Percentiles rank a stretch among this genome's conserved stretches.
phyloP scores from a whole-genome alignment of 257 asterid genomes.

The Schizonepeta tenuifolia region DNA sequence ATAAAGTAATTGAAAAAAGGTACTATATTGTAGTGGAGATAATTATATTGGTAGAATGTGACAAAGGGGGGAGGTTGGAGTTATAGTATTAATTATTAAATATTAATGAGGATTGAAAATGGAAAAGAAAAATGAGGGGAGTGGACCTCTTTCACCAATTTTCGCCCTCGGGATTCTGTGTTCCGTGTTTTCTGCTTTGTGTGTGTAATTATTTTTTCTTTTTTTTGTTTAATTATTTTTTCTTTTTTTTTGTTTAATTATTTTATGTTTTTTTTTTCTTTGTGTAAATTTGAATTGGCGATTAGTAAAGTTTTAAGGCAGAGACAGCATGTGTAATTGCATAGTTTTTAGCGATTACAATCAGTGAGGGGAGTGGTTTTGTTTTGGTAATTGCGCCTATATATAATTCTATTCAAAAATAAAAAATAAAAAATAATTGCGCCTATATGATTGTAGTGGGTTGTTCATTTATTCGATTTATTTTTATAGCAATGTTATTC shows the following conservation, averaged over 20 bases:
- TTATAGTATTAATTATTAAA: too few relatives aligned
- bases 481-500: not conserved
- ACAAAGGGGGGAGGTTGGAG: not conserved
- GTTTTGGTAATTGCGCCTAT: constrained; percentile 52
- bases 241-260: not conserved
- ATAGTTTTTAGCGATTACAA: constrained; percentile 71
- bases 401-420: too few relatives aligned
- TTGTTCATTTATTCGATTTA: too few relatives aligned
- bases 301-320: constrained; percentile 31
- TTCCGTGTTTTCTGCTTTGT: constrained; percentile 49
- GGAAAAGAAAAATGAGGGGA: not conserved
- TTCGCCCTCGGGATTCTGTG: constrained; percentile 81
- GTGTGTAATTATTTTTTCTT: constrained; percentile 7
- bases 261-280: not conserved
- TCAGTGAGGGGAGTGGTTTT: constrained; percentile 50
- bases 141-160: constrained; percentile 30
- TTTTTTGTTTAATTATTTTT: not conserved
- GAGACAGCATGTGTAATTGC: constrained; percentile 68
- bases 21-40: not conserved
- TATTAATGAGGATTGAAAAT: not conserved
- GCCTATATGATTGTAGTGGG: constrained; percentile 18
- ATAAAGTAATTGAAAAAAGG: not conserved
- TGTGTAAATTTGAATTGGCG: constrained; percentile 21
- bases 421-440: too few relatives aligned
- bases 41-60: not conserved